Conservation (phyloP, 371 early-diverging fungal genomes). For the Zopfochytrium polystomum region DNA sequence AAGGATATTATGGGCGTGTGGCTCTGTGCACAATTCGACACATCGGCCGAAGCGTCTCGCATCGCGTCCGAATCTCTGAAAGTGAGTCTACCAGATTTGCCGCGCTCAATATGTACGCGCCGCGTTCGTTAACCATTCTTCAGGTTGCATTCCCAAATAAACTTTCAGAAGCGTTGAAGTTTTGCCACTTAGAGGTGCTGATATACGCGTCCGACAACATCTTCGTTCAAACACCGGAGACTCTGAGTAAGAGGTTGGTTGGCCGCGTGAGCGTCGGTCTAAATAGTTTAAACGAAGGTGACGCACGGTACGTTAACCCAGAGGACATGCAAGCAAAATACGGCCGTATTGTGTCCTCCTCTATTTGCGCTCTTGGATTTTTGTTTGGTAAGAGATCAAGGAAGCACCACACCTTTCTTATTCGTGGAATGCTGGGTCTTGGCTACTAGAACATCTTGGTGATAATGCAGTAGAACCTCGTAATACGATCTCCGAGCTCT, state of each 20-base stretch:
- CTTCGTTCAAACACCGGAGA: conserved; percentile 44
- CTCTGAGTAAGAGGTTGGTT: conserved; percentile 30
- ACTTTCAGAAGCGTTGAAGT: conserved; percentile 34
- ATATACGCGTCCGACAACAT: conserved; percentile 32
- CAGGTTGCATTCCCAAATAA: conserved; percentile 50
- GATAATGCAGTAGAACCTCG: too few species aligned
- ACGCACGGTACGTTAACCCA: conserved; percentile 42
- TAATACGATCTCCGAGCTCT: conserved; percentile 7
- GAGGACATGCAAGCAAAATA: conserved; percentile 48
- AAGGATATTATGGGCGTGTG: conserved; percentile 47
- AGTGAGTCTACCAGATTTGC: conserved; percentile 24
- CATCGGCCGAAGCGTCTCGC: conserved; percentile 37
- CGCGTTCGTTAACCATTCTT: background rate
- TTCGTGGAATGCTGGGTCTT: too few species aligned
- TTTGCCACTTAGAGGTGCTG: conserved; percentile 38
- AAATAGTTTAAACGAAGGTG: conserved; percentile 27
- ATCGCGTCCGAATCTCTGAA: conserved; percentile 40
- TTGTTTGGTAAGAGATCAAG: conserved; percentile 32
- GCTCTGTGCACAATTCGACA: conserved; percentile 44
- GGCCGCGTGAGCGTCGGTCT: background rate
- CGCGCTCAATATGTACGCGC: background rate
- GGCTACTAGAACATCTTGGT: too few species aligned
- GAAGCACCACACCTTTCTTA: too few species aligned
- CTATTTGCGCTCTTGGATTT: conserved; percentile 27
- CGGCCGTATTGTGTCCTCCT: conserved; percentile 35